phyloP scores from a whole-genome alignment of 106 monocot genomes.

The Dioscorea dumetorum region DNA sequence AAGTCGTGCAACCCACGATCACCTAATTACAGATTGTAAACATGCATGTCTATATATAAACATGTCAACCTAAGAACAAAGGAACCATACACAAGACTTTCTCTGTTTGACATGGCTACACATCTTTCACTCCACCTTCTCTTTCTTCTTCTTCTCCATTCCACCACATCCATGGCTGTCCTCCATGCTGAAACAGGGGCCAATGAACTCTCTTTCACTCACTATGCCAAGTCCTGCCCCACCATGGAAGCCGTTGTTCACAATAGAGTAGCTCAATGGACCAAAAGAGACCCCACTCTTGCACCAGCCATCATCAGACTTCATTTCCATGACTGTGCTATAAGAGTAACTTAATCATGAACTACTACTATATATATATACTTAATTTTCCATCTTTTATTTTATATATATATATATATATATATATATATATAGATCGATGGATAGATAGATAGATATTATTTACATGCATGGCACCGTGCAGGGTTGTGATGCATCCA shows the following conservation, averaged over 20 bases:
- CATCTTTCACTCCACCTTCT: conserved; percentile 11
- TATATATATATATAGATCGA: no score
- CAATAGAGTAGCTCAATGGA: conserved; percentile 36
- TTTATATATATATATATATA: no score
- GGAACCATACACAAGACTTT: no score
- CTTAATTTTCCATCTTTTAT: no score
- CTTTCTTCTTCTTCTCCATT: conserved; percentile 10
- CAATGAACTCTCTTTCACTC: conserved; percentile 25
- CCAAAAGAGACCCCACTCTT: conserved; percentile 37
- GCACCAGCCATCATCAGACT: conserved; percentile 46
- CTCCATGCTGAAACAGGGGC: neutral
- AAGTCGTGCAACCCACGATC: no score
- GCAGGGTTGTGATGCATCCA: no score
- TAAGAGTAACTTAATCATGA: conserved; percentile 28
- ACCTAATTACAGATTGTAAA: no score
- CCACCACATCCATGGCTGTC: conserved; percentile 8
- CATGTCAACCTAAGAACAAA: no score
- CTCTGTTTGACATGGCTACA: conserved; percentile 1
- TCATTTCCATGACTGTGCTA: conserved; percentile 58
- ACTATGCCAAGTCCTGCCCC: conserved; percentile 49
- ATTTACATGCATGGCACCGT: no score
- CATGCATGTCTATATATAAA: no score
- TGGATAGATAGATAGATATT: no score
- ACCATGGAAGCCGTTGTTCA: conserved; percentile 49
- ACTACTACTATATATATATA: no score